Conservation (phyloP, 176 grass and related monocot genomes). For the Paspalum notatum region DNA sequence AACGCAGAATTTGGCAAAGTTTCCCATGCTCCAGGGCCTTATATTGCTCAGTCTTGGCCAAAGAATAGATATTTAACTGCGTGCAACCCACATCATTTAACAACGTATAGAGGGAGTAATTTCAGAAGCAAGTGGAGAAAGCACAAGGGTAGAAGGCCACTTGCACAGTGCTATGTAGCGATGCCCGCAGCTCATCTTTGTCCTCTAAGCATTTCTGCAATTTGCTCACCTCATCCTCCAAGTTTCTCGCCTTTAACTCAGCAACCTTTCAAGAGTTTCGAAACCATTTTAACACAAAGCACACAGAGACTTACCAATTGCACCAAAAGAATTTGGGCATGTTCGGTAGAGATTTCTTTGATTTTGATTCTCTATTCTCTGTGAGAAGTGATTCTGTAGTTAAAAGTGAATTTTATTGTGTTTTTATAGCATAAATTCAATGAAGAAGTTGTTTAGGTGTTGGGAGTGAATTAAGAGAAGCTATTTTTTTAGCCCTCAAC, state of each 20-base stretch:
- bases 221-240: constrained; percentile 52
- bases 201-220: constrained; percentile 52
- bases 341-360: too few relatives aligned
- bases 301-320: background rate
- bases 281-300: background rate
- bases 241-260: constrained; percentile 44
- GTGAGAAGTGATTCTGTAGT: too few relatives aligned
- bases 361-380: too few relatives aligned
- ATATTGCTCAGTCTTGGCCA: too few relatives aligned
- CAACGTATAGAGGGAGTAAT: background rate
- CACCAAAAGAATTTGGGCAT: too few relatives aligned
- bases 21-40: too few relatives aligned
- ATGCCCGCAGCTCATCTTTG: constrained; percentile 44
- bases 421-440: too few relatives aligned
- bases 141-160: constrained; percentile 15
- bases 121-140: background rate
- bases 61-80: background rate
- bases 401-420: too few relatives aligned
- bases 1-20: too few relatives aligned
- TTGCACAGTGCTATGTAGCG: constrained; percentile 38
- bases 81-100: background rate
- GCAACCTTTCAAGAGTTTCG: constrained; percentile 42
- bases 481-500: too few relatives aligned
- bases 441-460: too few relatives aligned
- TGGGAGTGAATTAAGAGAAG: too few relatives aligned